Conservation (phyloP, 1,284 basidiomycete genomes). For the Leccinum pachyderme region DNA sequence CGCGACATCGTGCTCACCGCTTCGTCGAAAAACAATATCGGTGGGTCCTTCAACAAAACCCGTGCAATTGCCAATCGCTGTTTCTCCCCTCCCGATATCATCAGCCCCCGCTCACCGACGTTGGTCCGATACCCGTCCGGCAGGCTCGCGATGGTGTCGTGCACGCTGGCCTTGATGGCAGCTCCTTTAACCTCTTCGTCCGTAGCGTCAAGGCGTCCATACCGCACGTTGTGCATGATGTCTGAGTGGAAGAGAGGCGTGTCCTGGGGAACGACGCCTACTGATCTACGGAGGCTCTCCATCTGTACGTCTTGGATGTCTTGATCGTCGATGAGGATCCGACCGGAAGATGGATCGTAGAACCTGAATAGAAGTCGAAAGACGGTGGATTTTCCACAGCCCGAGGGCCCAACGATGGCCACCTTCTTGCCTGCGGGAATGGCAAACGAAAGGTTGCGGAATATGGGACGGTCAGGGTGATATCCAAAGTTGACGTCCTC, state of each 20-base stretch:
- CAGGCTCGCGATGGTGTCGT: constrained; percentile 75
- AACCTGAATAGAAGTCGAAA: constrained; percentile 94
- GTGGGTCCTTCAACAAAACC: constrained; percentile 90
- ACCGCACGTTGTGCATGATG: constrained; percentile 93
- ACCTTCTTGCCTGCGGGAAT: constrained; percentile 96
- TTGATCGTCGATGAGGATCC: constrained; percentile 86
- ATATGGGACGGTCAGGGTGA: constrained; percentile 88
- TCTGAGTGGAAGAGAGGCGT: constrained; percentile 96
- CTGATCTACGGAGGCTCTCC: constrained; percentile 67
- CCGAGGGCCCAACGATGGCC: constrained; percentile 94
- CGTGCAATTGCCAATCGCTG: constrained; percentile 94
- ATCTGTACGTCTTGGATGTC: constrained; percentile 77
- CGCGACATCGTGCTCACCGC: constrained; percentile 59
- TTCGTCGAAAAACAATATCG: constrained; percentile 97
- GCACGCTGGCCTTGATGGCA: constrained; percentile 84
- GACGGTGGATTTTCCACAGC: constrained; percentile 97
- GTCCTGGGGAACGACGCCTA: constrained; percentile 97
- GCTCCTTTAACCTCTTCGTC: constrained; percentile 89
- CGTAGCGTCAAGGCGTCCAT: constrained; percentile 85
- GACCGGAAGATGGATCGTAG: constrained; percentile 82
- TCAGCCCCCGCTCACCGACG: constrained; percentile 94
- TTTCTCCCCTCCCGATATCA: constrained; percentile 99
- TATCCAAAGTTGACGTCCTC: constrained; percentile 93
- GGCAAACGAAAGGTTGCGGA: constrained; percentile 85
- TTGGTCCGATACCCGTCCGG: constrained; percentile 88